A percentile compares a stretch with the other conserved stretches of the same genome.
These are phyloP conservation scores for Ceratocystis albifundus DNA, from an alignment of 2,329 filamentous ascomycete species.

Conservation along the genomic window DNA sequence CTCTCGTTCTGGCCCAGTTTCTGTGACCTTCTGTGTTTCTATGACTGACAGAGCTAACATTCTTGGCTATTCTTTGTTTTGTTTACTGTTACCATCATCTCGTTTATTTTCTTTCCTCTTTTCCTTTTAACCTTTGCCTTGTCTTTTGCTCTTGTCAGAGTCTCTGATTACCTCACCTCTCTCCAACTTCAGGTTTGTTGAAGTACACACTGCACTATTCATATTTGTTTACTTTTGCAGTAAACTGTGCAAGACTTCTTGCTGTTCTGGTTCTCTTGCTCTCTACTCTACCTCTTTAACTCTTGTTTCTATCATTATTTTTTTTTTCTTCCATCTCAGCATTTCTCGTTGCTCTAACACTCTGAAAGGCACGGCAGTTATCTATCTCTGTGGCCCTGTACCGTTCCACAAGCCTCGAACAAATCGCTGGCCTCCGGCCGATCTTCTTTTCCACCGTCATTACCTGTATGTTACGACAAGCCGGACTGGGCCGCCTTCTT, in stretches of 20 bases:
- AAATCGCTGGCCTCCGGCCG: too few relatives aligned
- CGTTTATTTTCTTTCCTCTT: constrained; percentile 17
- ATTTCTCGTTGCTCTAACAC: neutral
- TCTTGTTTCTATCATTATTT: neutral
- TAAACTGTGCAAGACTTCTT: neutral
- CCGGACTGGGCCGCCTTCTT: neutral
- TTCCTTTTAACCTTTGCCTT: constrained; percentile 22
- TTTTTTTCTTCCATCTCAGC: too few relatives aligned
- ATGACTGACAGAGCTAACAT: neutral
- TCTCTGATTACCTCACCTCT: neutral
- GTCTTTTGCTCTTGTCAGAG: constrained; percentile 15
- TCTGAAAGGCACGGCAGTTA: neutral
- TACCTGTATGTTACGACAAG: neutral
- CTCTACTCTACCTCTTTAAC: neutral
- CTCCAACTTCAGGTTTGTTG: neutral
- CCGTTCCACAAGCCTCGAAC: too few relatives aligned
- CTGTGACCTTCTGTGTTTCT: neutral
- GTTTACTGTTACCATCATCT: constrained; percentile 17
- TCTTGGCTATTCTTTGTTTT: constrained; percentile 18
- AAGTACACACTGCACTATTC: neutral
- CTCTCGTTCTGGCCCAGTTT: neutral
- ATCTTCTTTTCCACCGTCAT: neutral
- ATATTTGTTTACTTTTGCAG: neutral
- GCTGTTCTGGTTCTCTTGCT: neutral
- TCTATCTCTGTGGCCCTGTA: neutral